Evolutionary conservation across 805 yeast species (phyloP).

Genomic region (Lipomyces mesembrius): DNA sequence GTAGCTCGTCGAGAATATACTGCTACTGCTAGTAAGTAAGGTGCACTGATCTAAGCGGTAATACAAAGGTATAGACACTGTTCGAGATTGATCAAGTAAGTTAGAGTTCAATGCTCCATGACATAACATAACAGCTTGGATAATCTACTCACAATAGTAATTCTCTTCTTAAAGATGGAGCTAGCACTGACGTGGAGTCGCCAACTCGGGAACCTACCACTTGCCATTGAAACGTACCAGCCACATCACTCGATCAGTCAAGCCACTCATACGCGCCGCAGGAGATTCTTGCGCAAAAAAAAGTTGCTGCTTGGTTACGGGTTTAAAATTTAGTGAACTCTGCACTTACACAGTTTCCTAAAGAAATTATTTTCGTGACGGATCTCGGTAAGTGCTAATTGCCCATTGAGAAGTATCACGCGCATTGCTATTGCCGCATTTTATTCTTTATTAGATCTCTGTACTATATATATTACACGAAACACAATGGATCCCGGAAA

Average conservation of each 20-base stretch:
- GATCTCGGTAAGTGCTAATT: not conserved
- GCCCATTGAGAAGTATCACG: not conserved
- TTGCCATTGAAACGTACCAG: not conserved
- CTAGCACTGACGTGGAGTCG: not conserved
- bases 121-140: not conserved
- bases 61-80: not conserved
- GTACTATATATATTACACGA: not conserved
- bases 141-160: not conserved
- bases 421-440: not conserved
- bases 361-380: not conserved
- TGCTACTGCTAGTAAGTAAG: not conserved
- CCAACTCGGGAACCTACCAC: too few species aligned
- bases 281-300: not conserved
- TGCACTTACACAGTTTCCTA: not conserved
- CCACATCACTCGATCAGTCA: not conserved
- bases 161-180: not conserved
- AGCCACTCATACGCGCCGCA: not conserved
- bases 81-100: not conserved
- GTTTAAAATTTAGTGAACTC: not conserved
- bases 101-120: not conserved
- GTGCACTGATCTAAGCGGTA: not conserved
- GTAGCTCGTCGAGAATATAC: too few species aligned
- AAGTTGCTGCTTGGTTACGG: not conserved
- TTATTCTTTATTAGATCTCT: not conserved
- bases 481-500: conserved; percentile 21